Conservation (phyloP, 208 protist species). For the Trypanosoma melophagium region DNA sequence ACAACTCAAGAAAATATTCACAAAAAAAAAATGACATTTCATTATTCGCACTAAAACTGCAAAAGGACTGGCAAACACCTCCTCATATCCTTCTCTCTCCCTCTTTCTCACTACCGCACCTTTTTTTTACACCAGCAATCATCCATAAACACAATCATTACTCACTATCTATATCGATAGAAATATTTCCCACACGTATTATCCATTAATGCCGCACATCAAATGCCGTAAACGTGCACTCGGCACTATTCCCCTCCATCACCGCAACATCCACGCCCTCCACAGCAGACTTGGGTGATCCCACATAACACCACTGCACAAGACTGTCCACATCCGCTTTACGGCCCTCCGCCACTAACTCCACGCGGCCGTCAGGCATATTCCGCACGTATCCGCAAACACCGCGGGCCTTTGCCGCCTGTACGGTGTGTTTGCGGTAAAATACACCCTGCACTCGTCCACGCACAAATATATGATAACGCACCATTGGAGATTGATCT, state of each 20-base stretch:
- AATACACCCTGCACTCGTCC: conserved; percentile 90
- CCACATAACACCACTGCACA: conserved; percentile 71
- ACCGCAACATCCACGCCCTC: conserved; percentile 23
- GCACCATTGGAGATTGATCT: background rate
- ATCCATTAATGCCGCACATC: conserved; percentile 11
- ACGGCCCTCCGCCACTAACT: conserved; percentile 72
- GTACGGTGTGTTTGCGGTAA: conserved; percentile 81
- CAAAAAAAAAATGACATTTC: too few species aligned
- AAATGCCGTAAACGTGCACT: conserved; percentile 18
- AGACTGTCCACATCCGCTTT: conserved; percentile 39
- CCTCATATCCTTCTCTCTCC: too few species aligned
- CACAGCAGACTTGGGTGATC: conserved; percentile 64
- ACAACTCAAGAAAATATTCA: background rate
- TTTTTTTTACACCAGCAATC: too few species aligned
- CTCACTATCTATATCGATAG: too few species aligned
- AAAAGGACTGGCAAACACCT: too few species aligned
- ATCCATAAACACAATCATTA: too few species aligned
- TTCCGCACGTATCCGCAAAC: conserved; percentile 88
- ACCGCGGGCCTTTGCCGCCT: conserved; percentile 36
- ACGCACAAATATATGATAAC: conserved; percentile 61
- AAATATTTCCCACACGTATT: too few species aligned
- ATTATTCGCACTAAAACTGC: too few species aligned
- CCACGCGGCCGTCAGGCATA: conserved; percentile 68
- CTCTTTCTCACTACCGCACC: too few species aligned
- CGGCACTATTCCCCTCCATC: background rate